Evolutionary conservation across 768 basidiomycete species (phyloP).

Genomic region (Zangia roseola): DNA sequence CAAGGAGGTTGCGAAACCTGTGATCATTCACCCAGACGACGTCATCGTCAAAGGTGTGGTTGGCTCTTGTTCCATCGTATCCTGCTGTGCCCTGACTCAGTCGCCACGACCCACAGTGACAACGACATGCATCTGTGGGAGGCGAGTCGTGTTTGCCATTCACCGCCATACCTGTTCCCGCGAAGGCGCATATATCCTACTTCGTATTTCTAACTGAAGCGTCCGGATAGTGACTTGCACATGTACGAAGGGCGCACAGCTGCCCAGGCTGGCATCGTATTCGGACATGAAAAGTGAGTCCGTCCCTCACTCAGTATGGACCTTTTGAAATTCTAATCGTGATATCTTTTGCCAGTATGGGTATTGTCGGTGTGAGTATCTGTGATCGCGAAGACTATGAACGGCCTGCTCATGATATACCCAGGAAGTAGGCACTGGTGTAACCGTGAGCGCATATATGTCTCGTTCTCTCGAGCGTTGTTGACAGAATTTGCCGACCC

Average conservation of each 20-base stretch:
- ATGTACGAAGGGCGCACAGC: slow-evolving; percentile 4
- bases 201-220: no score
- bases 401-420: neutral
- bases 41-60: slow-evolving; percentile 4
- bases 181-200: no score
- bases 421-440: slow-evolving; percentile 1
- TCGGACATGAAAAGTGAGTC: slow-evolving; percentile 8
- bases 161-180: no score
- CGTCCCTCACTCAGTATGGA: neutral
- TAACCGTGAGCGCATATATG: neutral
- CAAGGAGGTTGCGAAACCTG: slow-evolving; percentile 4
- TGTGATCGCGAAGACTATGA: no score
- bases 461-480: neutral
- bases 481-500: neutral
- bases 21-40: slow-evolving; percentile 4
- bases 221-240: neutral
- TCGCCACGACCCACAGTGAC: neutral
- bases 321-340: neutral
- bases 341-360: neutral
- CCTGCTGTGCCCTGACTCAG: neutral
- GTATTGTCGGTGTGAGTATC: neutral
- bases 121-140: slow-evolving; percentile 6
- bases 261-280: slow-evolving; percentile 2
- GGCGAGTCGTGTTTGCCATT: no score
- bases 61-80: no score